These are phyloP conservation scores for Sapria himalayana DNA, from an alignment of 345 rosid species.

Conservation along the genomic window DNA sequence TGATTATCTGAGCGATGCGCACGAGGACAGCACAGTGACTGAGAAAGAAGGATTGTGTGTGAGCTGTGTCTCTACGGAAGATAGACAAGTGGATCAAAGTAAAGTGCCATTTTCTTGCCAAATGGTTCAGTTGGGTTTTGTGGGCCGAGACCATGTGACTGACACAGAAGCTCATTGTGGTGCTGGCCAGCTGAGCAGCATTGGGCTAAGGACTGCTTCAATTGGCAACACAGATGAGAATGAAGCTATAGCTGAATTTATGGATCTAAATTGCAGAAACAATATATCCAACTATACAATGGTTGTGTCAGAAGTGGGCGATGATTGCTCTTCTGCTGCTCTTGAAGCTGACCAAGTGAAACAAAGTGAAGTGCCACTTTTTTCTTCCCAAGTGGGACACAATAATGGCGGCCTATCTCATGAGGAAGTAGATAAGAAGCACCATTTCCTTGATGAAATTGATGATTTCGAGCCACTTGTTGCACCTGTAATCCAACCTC, in stretches of 20 bases:
- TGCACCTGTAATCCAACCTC: slow-evolving; percentile 29
- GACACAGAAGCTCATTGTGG: slow-evolving; percentile 9
- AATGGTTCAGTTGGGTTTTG: slow-evolving; percentile 9
- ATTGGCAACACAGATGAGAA: background rate
- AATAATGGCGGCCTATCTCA: no score
- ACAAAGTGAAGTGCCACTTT: no score
- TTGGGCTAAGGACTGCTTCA: slow-evolving; percentile 5
- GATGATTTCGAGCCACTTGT: no score
- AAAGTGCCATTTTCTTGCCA: background rate
- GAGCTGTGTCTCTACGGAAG: slow-evolving; percentile 5
- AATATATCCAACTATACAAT: slow-evolving; percentile 14
- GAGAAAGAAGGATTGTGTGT: slow-evolving; percentile 9
- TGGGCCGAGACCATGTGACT: slow-evolving; percentile 7
- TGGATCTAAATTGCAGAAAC: slow-evolving; percentile 12
- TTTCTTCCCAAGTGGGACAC: no score
- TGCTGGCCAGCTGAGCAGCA: slow-evolving; percentile 7
- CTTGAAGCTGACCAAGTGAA: no score
- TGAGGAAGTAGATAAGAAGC: slow-evolving; percentile 26
- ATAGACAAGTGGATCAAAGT: slow-evolving; percentile 3
- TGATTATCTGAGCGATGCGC: no score
- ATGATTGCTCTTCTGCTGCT: no score
- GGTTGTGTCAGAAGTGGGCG: no score
- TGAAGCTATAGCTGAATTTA: background rate
- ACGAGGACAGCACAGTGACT: slow-evolving; percentile 8
- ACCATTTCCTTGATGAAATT: no score